A percentile compares a stretch with the other conserved stretches of the same genome.
phyloP scores from a whole-genome alignment of 192 early-diverging fungal genomes.

The Linderina pennispora region DNA sequence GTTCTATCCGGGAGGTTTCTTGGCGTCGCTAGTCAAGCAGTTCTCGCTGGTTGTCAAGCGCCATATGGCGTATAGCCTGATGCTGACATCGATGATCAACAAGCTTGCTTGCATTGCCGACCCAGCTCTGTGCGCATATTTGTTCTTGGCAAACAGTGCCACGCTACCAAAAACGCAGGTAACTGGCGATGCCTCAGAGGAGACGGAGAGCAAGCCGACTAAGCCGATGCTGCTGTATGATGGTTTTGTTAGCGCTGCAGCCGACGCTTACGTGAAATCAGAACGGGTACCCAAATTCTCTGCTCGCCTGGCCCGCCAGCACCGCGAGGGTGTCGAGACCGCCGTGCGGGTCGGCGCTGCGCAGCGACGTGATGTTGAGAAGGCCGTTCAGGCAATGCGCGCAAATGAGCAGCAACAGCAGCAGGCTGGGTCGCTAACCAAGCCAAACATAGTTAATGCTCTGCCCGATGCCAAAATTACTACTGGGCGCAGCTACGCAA shows the following conservation, averaged over 20 bases:
- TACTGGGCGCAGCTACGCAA: background rate
- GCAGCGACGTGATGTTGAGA: too few relatives aligned
- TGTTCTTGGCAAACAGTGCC: constrained; percentile 34
- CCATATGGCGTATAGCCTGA: constrained; percentile 53
- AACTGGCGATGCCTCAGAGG: too few relatives aligned
- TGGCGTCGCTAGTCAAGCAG: constrained; percentile 43
- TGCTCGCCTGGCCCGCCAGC: constrained; percentile 29
- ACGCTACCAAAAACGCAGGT: constrained; percentile 7
- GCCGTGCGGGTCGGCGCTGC: constrained; percentile 35
- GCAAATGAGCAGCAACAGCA: too few relatives aligned
- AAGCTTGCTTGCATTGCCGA: constrained; percentile 48
- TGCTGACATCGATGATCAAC: constrained; percentile 52
- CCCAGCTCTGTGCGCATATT: constrained; percentile 22
- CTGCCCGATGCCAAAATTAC: background rate
- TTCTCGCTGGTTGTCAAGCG: constrained; percentile 38
- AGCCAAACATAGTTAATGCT: background rate
- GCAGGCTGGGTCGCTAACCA: background rate
- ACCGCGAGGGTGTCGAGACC: constrained; percentile 36
- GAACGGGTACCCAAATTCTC: constrained; percentile 29
- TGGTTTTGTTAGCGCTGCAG: constrained; percentile 21
- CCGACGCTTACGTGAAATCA: constrained; percentile 40
- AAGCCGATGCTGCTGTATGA: constrained; percentile 27
- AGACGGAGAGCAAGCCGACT: too few relatives aligned
- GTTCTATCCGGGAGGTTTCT: constrained; percentile 52
- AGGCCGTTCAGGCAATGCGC: too few relatives aligned